phyloP scores from a whole-genome alignment of 179 eudicot species.

The Vitellaria paradoxa region DNA sequence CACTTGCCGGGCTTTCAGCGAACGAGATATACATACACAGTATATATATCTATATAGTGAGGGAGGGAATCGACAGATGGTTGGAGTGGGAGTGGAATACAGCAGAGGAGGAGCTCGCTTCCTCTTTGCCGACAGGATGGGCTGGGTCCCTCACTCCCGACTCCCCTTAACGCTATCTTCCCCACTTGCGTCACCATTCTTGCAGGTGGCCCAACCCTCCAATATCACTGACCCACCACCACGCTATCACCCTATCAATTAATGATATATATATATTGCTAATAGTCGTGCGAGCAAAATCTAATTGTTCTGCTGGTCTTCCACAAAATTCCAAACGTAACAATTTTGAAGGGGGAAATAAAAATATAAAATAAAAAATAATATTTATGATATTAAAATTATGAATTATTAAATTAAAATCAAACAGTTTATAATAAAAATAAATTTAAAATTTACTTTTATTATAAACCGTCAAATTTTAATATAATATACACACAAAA shows the following conservation, averaged over 20 bases:
- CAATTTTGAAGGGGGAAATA: too few species aligned
- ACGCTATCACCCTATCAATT: neutral
- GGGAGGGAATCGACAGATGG: too few species aligned
- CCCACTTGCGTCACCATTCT: neutral
- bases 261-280: neutral
- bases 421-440: too few species aligned
- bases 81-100: neutral
- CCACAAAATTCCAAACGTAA: too few species aligned
- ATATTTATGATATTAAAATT: too few species aligned
- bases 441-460: too few species aligned
- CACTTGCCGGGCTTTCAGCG: neutral
- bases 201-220: neutral
- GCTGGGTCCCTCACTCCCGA: slow-evolving; percentile 1
- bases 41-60: neutral
- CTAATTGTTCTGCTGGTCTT: too few species aligned
- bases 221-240: neutral
- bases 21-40: neutral
- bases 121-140: slow-evolving; percentile 26
- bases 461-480: too few species aligned
- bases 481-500: too few species aligned
- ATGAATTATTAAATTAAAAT: too few species aligned
- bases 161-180: neutral
- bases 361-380: too few species aligned
- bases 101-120: slow-evolving; percentile 1
- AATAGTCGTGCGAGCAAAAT: too few species aligned